A percentile compares a stretch with the other conserved stretches of the same genome.
phyloP scores from a whole-genome alignment of 192 early-diverging fungal species.

The Dissophora globulifera region DNA sequence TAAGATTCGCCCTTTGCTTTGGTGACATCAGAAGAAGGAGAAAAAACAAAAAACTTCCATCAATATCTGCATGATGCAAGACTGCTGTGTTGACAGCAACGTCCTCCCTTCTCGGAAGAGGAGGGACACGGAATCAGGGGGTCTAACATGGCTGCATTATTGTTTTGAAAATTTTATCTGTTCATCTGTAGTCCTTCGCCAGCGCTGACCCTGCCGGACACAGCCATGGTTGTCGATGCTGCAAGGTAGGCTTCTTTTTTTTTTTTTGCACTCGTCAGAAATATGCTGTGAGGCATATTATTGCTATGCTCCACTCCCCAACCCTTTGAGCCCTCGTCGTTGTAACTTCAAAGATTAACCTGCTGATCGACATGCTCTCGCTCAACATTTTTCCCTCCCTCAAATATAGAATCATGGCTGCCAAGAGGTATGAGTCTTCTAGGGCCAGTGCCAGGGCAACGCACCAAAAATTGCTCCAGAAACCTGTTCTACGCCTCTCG shows the following conservation, averaged over 20 bases:
- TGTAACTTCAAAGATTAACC: conserved; percentile 1
- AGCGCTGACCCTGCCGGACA: conserved; percentile 41
- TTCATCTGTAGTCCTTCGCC: conserved; percentile 31
- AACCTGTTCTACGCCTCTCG: conserved; percentile 2
- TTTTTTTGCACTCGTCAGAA: not conserved
- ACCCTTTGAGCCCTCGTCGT: too few species aligned
- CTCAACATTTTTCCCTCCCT: not conserved
- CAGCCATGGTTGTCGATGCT: conserved; percentile 51
- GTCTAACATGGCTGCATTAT: too few species aligned
- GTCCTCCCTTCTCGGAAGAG: not conserved
- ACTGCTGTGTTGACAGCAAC: not conserved
- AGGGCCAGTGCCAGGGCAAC: not conserved
- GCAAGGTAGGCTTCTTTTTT: too few species aligned
- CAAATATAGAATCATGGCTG: conserved; percentile 50
- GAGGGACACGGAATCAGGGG: not conserved
- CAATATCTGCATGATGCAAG: too few species aligned
- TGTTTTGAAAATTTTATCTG: too few species aligned
- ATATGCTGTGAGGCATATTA: not conserved
- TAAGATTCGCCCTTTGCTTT: conserved; percentile 19
- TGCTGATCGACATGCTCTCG: conserved; percentile 6
- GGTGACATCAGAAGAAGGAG: too few species aligned
- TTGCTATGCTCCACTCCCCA: too few species aligned
- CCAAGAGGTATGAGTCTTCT: conserved; percentile 41
- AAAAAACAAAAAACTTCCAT: too few species aligned
- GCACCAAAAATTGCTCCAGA: too few species aligned